Percentiles rank a stretch among this genome's conserved stretches.
Conservation (phyloP, 495 filamentous ascomycete genomes). For the Trypethelium eluteriae region DNA sequence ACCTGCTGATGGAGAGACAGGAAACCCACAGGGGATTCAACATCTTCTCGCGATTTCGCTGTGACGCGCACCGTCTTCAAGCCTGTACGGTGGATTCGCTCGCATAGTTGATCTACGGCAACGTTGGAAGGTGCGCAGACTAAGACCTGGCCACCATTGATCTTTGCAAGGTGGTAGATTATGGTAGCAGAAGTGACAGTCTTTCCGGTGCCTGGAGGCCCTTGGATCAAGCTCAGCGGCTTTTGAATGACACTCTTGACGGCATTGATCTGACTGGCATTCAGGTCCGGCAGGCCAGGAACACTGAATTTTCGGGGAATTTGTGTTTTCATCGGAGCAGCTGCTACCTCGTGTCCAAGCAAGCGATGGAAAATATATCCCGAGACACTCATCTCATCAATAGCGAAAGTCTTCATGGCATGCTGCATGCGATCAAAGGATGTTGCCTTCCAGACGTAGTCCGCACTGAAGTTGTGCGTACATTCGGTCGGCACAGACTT, state of each 20-base stretch:
- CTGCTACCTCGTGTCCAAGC: conserved; percentile 90
- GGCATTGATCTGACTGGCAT: conserved; percentile 90
- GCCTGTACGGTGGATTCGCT: conserved; percentile 90
- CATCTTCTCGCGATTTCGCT: conserved; percentile 96
- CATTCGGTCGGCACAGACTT: conserved; percentile 96
- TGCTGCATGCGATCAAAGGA: conserved; percentile 99
- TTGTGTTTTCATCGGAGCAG: conserved; percentile 91
- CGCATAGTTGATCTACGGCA: conserved; percentile 95
- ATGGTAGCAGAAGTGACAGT: conserved; percentile 99
- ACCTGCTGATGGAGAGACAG: conserved; percentile 95
- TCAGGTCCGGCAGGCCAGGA: conserved; percentile 90
- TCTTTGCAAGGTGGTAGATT: conserved; percentile 93
- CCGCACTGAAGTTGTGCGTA: conserved; percentile 94
- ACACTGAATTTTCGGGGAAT: conserved; percentile 96
- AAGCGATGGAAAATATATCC: conserved; percentile 98
- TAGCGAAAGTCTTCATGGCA: conserved; percentile 98
- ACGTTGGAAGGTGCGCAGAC: conserved; percentile 98
- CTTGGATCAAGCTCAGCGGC: conserved; percentile 91
- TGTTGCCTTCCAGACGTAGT: conserved; percentile 99
- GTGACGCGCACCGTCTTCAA: conserved; percentile 97
- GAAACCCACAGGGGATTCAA: conserved; percentile 92
- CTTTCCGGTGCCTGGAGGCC: conserved; percentile 94
- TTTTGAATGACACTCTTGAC: conserved; percentile 93
- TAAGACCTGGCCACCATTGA: conserved; percentile 88
- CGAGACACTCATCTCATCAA: conserved; percentile 97